Base-by-base conservation (phyloP, 176 grass and related monocot genomes). In the Cenchrus fungigraminus region DNA sequence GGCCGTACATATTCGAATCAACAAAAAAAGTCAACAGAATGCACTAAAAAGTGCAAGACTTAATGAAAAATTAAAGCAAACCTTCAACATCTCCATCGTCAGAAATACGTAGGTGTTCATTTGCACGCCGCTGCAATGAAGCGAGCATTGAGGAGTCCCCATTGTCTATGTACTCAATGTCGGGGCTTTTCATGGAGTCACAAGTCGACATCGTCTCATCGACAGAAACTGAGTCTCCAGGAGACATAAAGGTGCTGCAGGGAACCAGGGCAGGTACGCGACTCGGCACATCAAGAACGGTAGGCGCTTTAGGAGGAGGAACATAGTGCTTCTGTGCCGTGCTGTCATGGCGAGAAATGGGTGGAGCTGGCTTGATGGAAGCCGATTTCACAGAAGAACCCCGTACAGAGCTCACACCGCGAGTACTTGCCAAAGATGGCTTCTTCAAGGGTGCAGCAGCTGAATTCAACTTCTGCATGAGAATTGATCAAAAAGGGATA, bases 161-260 rank as follows among this genome's bases (percentile, higher is more conserved):
- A 42, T 99, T 99, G 58, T 99, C 93, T 63, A 99, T 92, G 34
- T 99, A 99, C 86, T 99, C 97, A 46, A 94, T 89, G 32, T 99
- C 88, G 1, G 93, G 97, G 88, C 97, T 99, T 80, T 89, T 99
- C 91, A 99, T 96, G 15, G 97, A 99, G 44, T 92, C 97, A 17
- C 97, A 99, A n/a, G 74, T 97, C 6, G 94, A 99, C 93, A 99
- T 94, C 15, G 97, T 99, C 63, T 94, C 97, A 34, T 94, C 91
- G 28, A 73, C 40, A 20, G 90, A 95, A 79, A 84, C 77, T 44
- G 97, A 99, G 68, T 92, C 93, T 25, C 25, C 25, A 78, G 91
- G 97, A 17, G 96, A 93, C 61, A 68, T 55, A 28, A 89, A 77
- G 20, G 54, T 94, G 51, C 67, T 88, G 84, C 84, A 89, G 45